Evolutionary conservation across 2,329 filamentous ascomycete species (phyloP), one percentile per base, ranked within the genome.

Genomic region (Fusarium xylarioides): DNA sequence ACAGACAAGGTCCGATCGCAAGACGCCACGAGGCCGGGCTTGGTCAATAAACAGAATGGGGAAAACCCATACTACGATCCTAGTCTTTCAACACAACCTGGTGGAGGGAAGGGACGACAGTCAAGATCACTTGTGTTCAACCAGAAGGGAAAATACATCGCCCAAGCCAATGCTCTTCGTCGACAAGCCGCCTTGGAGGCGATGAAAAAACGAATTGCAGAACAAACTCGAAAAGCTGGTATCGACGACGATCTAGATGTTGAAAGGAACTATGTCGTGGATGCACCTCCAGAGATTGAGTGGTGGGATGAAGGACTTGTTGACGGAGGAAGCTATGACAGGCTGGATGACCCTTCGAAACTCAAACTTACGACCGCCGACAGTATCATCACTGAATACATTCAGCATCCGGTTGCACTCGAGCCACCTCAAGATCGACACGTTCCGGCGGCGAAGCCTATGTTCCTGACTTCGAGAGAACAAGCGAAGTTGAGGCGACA

Each of bases 251-350:
- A 95, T 74, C 83, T 94, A 35, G 92, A 97, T 70, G 91, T 93
- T 54, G 95, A 99, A 81, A 97, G 95, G 81, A 93, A 94, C 37
- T 98, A 95, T 80, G 83, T 96, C 8, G 90, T 98, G 11, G 92
- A 95, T 71, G 87, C 88, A 37, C 96, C 96, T 15, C 96, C 96
- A 8, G 92, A 92, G 12, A 88, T 98, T 46, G 96, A 99, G 81
- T 99, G 96, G 96, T 98, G 95, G 94, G 96, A 99, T 77, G 95
- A 98, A 83, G 94, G 91, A 5, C 85, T 98, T 23, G 87, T 97
- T 21, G 88, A 92, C 57, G 93, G 92, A 46, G 88, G 89, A 46
- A 91, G 88, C 62, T 98, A 98, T 83, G 88, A 91, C 66, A 86
- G 88, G 68, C 89, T 96, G 65, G 89, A 92, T 32, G 84, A 92